These are phyloP conservation scores for Linum trigynum DNA, from an alignment of 345 rosid species.

Conservation along the genomic window DNA sequence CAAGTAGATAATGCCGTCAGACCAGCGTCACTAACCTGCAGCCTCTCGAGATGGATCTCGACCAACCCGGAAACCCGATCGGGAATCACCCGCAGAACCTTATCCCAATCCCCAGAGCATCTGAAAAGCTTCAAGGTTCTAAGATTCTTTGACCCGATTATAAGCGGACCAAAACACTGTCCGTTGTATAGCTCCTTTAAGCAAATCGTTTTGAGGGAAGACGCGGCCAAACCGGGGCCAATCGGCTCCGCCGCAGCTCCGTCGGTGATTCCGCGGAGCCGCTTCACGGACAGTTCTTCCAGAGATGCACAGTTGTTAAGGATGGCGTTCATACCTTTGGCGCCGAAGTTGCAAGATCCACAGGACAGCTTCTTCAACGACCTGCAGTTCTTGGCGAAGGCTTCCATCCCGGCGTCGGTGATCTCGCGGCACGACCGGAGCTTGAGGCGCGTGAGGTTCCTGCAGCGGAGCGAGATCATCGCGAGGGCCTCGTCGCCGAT, in stretches of 20 bases:
- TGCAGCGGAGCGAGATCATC: slow-evolving; percentile 57
- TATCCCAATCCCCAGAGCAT: slow-evolving; percentile 83
- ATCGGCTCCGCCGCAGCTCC: slow-evolving; percentile 48
- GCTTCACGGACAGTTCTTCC: slow-evolving; percentile 70
- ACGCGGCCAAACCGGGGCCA: slow-evolving; percentile 50
- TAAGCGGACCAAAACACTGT: slow-evolving; percentile 62
- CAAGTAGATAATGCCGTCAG: slow-evolving; percentile 47
- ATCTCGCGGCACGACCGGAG: slow-evolving; percentile 73
- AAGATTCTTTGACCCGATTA: slow-evolving; percentile 53
- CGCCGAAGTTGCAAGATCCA: slow-evolving; percentile 76
- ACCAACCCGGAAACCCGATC: slow-evolving; percentile 35
- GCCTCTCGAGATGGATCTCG: slow-evolving; percentile 65
- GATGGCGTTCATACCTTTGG: slow-evolving; percentile 76
- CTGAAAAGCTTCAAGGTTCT: slow-evolving; percentile 62
- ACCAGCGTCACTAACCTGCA: slow-evolving; percentile 57
- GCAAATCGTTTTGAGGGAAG: slow-evolving; percentile 55
- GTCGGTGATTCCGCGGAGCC: slow-evolving; percentile 62
- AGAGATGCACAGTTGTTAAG: slow-evolving; percentile 57
- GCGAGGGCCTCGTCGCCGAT: slow-evolving; percentile 64
- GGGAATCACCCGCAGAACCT: slow-evolving; percentile 35
- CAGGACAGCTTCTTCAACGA: slow-evolving; percentile 70
- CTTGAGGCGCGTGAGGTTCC: slow-evolving; percentile 65
- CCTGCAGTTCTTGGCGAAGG: slow-evolving; percentile 60
- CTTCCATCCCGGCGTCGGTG: slow-evolving; percentile 59
- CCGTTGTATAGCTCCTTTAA: slow-evolving; percentile 70